Percentiles rank a stretch among this genome's conserved stretches.
phyloP scores from a whole-genome alignment of 208 protist genomes.

The Crithidia bombi region DNA sequence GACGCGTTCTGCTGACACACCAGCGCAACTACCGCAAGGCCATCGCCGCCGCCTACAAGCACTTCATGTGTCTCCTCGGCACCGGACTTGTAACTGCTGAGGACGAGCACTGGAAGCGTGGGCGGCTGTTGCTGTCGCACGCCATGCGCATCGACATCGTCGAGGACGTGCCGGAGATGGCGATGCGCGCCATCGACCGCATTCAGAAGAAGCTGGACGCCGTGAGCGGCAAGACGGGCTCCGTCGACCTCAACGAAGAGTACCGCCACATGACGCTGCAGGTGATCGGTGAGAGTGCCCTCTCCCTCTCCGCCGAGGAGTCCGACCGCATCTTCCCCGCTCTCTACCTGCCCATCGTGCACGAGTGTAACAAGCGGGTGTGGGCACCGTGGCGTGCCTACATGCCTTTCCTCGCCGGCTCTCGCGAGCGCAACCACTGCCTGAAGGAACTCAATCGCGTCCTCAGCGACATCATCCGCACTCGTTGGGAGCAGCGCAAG shows the following conservation, averaged over 20 bases:
- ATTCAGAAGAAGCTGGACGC: constrained; percentile 68
- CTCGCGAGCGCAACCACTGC: constrained; percentile 65
- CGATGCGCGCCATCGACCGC: constrained; percentile 61
- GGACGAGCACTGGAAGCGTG: constrained; percentile 88
- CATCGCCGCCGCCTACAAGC: constrained; percentile 82
- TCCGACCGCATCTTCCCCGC: constrained; percentile 88
- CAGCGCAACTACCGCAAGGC: constrained; percentile 90
- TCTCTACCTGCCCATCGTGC: constrained; percentile 90
- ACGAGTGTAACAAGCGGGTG: constrained; percentile 89
- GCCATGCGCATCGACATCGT: constrained; percentile 89
- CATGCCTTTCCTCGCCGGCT: constrained; percentile 81
- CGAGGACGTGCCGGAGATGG: constrained; percentile 81
- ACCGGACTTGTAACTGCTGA: constrained; percentile 88
- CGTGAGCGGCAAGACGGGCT: constrained; percentile 25
- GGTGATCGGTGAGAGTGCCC: constrained; percentile 85
- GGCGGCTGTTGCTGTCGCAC: constrained; percentile 80
- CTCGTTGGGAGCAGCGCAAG: constrained; percentile 60
- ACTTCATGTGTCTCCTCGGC: constrained; percentile 90
- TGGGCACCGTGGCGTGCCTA: constrained; percentile 90
- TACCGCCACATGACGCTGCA: constrained; percentile 92
- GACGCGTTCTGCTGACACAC: constrained; percentile 84
- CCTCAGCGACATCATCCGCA: constrained; percentile 74
- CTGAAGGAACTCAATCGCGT: constrained; percentile 76
- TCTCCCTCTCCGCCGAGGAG: constrained; percentile 84
- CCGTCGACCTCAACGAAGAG: constrained; percentile 87